Conservation (phyloP, 192 early-diverging fungal genomes). For the Coemansia sp. region DNA sequence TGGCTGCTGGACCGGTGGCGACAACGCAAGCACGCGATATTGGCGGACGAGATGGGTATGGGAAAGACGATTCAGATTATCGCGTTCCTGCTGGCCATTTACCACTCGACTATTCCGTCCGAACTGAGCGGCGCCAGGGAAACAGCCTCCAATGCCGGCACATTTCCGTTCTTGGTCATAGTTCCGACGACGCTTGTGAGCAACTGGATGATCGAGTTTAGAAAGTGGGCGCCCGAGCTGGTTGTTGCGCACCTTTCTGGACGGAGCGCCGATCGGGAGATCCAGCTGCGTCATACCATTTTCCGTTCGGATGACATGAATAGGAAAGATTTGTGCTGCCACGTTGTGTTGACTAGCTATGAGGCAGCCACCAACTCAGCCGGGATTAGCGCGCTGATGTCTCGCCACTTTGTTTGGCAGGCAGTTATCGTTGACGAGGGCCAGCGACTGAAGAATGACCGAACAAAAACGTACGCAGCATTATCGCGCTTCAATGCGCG, state of each 20-base stretch:
- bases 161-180: conserved; percentile 91
- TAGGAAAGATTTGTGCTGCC: conserved; percentile 67
- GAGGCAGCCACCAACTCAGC: conserved; percentile 84
- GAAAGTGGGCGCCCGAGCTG: conserved; percentile 90
- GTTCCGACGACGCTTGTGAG: conserved; percentile 91
- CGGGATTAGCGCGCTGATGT: conserved; percentile 34
- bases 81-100: conserved; percentile 78
- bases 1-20: conserved; percentile 92
- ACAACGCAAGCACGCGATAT: conserved; percentile 81
- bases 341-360: conserved; percentile 93
- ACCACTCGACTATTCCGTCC: conserved; percentile 40
- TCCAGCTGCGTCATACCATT: conserved; percentile 43
- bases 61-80: conserved; percentile 98
- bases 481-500: conserved; percentile 73
- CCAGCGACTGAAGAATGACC: conserved; percentile 92
- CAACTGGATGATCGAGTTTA: conserved; percentile 89
- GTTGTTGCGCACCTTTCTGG: conserved; percentile 86
- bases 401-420: conserved; percentile 77
- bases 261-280: conserved; percentile 63
- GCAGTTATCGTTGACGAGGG: conserved; percentile 93
- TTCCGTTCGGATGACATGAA: conserved; percentile 9
- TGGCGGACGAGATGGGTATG: conserved; percentile 93
- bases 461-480: conserved; percentile 81
- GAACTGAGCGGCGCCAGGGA: background rate
- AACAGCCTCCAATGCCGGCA: conserved; percentile 61